Base-by-base conservation (phyloP, 169 alveolate species). In the Perkinsus olseni region DNA sequence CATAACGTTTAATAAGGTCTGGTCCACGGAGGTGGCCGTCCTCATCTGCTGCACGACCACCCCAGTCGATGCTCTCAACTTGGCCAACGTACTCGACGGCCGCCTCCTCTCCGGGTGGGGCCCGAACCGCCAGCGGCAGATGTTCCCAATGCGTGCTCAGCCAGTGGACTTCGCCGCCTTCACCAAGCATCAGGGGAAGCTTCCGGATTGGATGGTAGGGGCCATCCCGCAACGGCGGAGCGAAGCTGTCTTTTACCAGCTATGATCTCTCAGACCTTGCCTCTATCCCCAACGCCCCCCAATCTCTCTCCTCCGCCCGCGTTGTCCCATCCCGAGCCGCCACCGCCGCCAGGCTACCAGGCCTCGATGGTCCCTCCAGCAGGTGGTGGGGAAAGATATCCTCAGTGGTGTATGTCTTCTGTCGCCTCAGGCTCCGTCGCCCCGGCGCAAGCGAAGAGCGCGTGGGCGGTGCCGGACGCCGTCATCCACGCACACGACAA, bases 101-200 rank as follows among this genome's bases (percentile, higher is more conserved):
- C 82, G 82, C 82, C 82, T 62, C 8, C 82, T 62, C 4, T 62
- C 82, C 36, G 82, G 82, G 37, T 62, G 82, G 82, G 82, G 82
- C 31, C 82, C 82, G 8, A 62, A 62, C 82, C 82, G 82, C 1
- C 82, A 62, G 82, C 13, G 82, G 34, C 82, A 62, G 82, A 62
- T 62, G 82, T 62, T 62, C 82, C 82, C 82, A 0, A 62, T 62
- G 82, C 13, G 31, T 0, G 82, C 82, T 4, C 82, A 62, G 82
- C 82, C 82, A 21, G 82, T 62, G 82, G 82, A 62, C 82, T 62
- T 62, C 82, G 82, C 82, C 17, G 82, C 82, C 82, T 62, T 62
- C 82, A 62, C 82, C 31, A 62, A 62, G 82, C 82, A 62, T 62
- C 82, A 62, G 17, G 82, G 82, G 34, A 62, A 62, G 31, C 82